Evolutionary conservation across 2,329 filamentous ascomycete genomes (phyloP), one percentile per base, ranked within the genome.

Genomic region (Neopestalotiopsis clavispora): DNA sequence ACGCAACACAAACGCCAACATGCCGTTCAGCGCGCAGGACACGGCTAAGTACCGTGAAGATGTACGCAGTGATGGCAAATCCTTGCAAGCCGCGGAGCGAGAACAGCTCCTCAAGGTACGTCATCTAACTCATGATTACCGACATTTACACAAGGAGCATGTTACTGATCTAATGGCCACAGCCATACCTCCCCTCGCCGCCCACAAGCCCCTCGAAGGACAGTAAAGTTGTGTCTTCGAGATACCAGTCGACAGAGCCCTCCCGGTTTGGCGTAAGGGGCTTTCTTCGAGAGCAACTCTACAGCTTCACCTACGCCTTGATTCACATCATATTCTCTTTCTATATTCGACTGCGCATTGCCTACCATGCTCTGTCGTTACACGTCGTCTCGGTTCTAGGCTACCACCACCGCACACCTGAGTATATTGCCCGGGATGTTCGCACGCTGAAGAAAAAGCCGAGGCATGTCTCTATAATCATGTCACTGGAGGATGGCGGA

Each of bases 381-480:
- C 91, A 93, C 69, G 84, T 95, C 72, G 89, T 94, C 66, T 93
- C 94, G 10, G 88, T 98, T 70, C 85, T 97, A 67, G 95, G 95
- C 80, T 96, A 99, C 83, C 97, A 99, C 82, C 96, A 99, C 80
- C 93, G 94, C 66, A 97, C 95, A 0, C 96, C 96, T 7, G 94
- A 97, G 78, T 90, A 97, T 77, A 97, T 99, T 74, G 90, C 92
- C 76, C 91, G 92, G 76, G 96, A 99, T 82, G 91, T 98, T 32
- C 90, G 90, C 78, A 86, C 87, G 10, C 81, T 99, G 68, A 87
- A 85, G 69, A 90, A 92, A 74, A 81, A 97, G 70, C 96, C 96
- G 2, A 89, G 92, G 72, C 96, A 99, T 78, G 80, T 99, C 65
- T 98, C 94, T 77, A 91, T 97, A 12, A 91, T 98, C 67, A 82